Conservation (phyloP, 163 green algal species). For the Scenedesmus sp. region DNA sequence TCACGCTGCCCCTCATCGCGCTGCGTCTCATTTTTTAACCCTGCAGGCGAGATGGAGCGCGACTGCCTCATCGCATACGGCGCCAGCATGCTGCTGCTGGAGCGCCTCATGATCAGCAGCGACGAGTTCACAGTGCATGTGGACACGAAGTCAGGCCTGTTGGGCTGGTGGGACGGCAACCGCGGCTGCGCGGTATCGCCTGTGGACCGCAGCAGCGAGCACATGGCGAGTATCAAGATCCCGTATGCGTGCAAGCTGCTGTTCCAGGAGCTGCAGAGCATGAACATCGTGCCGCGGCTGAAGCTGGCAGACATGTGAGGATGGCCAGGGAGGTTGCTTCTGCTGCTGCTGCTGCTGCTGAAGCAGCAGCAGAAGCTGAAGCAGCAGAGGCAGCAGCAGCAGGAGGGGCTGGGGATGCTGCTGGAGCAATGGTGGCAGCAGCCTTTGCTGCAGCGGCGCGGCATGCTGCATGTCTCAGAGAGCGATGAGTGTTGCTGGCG, state of each 20-base stretch:
- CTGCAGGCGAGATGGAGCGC: slow-evolving; percentile 96
- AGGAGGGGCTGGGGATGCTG: background rate
- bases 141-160: slow-evolving; percentile 95
- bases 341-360: background rate
- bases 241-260: slow-evolving; percentile 99
- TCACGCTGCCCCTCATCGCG: background rate
- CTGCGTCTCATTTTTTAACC: background rate
- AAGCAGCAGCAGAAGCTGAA: too few relatives aligned
- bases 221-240: slow-evolving; percentile 95
- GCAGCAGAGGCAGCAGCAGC: too few relatives aligned
- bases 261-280: slow-evolving; percentile 98
- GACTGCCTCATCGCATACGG: slow-evolving; percentile 98
- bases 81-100: slow-evolving; percentile 94
- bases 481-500: background rate
- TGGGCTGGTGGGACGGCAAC: slow-evolving; percentile 93
- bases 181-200: slow-evolving; percentile 81
- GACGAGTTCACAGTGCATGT: slow-evolving; percentile 96
- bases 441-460: too few relatives aligned
- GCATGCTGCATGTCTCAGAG: too few relatives aligned
- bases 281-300: slow-evolving; percentile 98
- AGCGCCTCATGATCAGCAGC: slow-evolving; percentile 97
- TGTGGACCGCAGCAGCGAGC: slow-evolving; percentile 62
- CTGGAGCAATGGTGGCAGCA: background rate
- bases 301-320: slow-evolving; percentile 66
- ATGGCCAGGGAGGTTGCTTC: background rate